These are phyloP conservation scores for Phytopythium mirpurense DNA, from an alignment of 352 stramenopile species.

Conservation along the genomic window DNA sequence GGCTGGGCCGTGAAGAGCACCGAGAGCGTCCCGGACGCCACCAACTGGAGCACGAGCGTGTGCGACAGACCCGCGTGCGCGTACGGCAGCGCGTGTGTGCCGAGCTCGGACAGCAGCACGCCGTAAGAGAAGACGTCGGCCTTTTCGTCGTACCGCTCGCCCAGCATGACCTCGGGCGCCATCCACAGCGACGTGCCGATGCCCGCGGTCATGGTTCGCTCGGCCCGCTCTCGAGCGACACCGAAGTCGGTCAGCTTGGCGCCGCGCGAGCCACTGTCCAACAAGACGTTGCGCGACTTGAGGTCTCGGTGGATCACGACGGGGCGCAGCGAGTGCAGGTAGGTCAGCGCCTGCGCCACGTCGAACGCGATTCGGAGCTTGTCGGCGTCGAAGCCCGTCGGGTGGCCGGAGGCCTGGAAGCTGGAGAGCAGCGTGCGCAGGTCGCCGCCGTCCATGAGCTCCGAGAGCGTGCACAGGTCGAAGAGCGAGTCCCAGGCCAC, in stretches of 20 bases:
- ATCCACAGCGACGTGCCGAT: background rate
- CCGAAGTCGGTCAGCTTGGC: conserved; percentile 44
- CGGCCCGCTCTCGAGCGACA: conserved; percentile 23
- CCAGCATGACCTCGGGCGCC: conserved; percentile 23
- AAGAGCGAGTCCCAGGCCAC: conserved; percentile 45
- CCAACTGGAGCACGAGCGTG: conserved; percentile 36
- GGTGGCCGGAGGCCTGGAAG: conserved; percentile 19
- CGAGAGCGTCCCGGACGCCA: conserved; percentile 25
- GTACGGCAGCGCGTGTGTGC: conserved; percentile 31
- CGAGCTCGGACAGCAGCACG: conserved; percentile 35
- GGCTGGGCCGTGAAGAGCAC: conserved; percentile 29
- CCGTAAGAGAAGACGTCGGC: conserved; percentile 51
- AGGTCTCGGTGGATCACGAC: conserved; percentile 7
- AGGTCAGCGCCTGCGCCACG: conserved; percentile 28
- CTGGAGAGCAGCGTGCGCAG: conserved; percentile 19
- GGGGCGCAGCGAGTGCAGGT: conserved; percentile 38
- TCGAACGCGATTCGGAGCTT: conserved; percentile 27
- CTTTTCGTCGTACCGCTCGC: conserved; percentile 32
- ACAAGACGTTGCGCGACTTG: background rate
- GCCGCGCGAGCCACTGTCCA: conserved; percentile 13
- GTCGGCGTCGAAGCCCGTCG: conserved; percentile 28
- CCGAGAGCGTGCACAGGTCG: conserved; percentile 35
- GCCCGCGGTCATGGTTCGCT: conserved; percentile 30
- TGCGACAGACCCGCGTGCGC: conserved; percentile 2
- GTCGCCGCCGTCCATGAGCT: conserved; percentile 45